A percentile compares a stretch with the other conserved stretches of the same genome.
phyloP scores from a whole-genome alignment of 2,329 filamentous ascomycete genomes.

The Monascus ruber region DNA sequence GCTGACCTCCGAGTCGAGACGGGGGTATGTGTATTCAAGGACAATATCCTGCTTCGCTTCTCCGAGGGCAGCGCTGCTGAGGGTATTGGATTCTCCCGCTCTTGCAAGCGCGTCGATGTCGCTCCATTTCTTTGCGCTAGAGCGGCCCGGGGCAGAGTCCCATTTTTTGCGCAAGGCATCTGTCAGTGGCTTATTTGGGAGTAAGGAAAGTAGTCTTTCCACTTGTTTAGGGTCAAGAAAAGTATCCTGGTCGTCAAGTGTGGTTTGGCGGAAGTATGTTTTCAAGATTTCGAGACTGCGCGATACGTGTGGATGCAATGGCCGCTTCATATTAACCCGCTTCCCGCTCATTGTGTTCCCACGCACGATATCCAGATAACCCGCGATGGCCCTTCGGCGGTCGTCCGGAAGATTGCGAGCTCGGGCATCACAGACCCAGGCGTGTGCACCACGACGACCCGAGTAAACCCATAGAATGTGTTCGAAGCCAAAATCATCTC shows the following conservation, averaged over 20 bases:
- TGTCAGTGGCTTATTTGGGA: slow-evolving; percentile 69
- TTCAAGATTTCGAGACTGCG: slow-evolving; percentile 79
- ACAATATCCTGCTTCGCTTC: slow-evolving; percentile 94
- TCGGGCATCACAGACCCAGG: slow-evolving; percentile 90
- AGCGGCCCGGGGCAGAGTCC: slow-evolving; percentile 67
- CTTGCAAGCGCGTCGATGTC: slow-evolving; percentile 84
- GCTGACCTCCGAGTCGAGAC: slow-evolving; percentile 91
- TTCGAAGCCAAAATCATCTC: slow-evolving; percentile 91
- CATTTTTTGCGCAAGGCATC: slow-evolving; percentile 80
- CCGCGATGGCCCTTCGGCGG: slow-evolving; percentile 71
- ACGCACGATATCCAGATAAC: slow-evolving; percentile 81
- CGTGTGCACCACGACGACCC: slow-evolving; percentile 88
- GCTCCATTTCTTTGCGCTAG: slow-evolving; percentile 76
- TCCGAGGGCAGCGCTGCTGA: slow-evolving; percentile 63
- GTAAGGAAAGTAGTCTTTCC: slow-evolving; percentile 67
- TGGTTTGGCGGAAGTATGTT: slow-evolving; percentile 69
- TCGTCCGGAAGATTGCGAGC: slow-evolving; percentile 77
- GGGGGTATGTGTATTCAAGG: slow-evolving; percentile 93
- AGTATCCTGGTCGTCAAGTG: slow-evolving; percentile 76
- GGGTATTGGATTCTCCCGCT: slow-evolving; percentile 56
- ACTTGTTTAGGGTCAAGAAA: slow-evolving; percentile 61
- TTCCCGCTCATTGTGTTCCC: slow-evolving; percentile 79
- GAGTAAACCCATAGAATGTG: slow-evolving; percentile 99
- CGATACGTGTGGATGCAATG: slow-evolving; percentile 77
- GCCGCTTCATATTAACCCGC: slow-evolving; percentile 71